Evolutionary conservation across 1,284 basidiomycete genomes (phyloP), one percentile per base, ranked within the genome.

Genomic region (Austropuccinia psidii): DNA sequence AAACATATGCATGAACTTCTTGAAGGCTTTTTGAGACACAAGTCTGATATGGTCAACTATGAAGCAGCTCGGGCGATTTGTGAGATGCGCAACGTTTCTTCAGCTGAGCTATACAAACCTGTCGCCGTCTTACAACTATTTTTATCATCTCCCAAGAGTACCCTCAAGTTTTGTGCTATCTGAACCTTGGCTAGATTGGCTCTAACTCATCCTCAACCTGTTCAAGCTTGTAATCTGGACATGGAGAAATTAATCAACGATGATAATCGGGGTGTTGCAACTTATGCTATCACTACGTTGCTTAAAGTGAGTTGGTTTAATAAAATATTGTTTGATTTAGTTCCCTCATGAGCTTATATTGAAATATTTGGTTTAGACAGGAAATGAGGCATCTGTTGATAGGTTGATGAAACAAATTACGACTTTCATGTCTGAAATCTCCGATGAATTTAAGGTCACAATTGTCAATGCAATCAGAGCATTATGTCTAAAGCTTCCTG

Each of bases 31-130:
- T 84, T 98, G 75, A 88, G 94, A 75, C 96, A 99, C 83, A 99
- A 98, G 85, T 95, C 93, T 80, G 96, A 99, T 82, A 98, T 98
- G 96, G 96, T 99, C 81, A 98, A 98, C 83, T 92, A 95, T 78
- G 96, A 99, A 82, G 96, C 95, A 35, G 96, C 96, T 5, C 88
- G 95, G 66, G 94, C 89, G 21, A 95, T 99, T 76, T 98, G 94
- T 81, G 94, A 97, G 81, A 91, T 97, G 89, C 90, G 88, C 81
- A 87, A 88, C 77, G 88, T 94, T 31, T 86, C 88, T 31, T 80
- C 88, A 15, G 82, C 86, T 27, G 92, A 98, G 78, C 84, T 98
- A 68, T 88, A 88, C 69, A 88, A 91, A 78, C 87, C 96, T 3
- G 92, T 98, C 75, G 87, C 91, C 90, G 93, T 96, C 37, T 84